These are phyloP conservation scores for Eragrostis tef DNA, from an alignment of 202 grass and related monocot species.

Conservation along the genomic window DNA sequence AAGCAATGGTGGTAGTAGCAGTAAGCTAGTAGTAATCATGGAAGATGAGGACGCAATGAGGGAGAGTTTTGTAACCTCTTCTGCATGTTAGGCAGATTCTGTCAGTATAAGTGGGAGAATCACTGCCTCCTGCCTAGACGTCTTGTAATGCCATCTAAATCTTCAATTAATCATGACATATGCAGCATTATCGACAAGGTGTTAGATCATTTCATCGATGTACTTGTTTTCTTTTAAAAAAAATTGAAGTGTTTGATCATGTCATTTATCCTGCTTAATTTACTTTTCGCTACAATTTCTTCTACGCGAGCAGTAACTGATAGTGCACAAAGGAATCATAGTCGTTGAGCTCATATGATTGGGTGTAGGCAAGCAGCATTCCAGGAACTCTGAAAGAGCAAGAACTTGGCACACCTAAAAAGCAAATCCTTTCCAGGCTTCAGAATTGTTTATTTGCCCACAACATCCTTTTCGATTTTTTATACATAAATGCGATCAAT, in stretches of 20 bases:
- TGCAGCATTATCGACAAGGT: constrained; percentile 20
- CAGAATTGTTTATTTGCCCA: constrained; percentile 17
- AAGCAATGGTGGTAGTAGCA: constrained; percentile 24
- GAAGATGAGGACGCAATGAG: constrained; percentile 49
- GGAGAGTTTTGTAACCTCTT: constrained; percentile 55
- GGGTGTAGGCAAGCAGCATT: constrained; percentile 39
- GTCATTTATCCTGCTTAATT: not conserved
- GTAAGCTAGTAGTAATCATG: constrained; percentile 38
- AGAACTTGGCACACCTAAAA: constrained; percentile 40
- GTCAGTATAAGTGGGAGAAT: constrained; percentile 14
- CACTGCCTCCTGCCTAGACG: not conserved
- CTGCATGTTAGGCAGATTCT: constrained; percentile 44
- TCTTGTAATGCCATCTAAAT: constrained; percentile 15
- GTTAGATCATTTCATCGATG: constrained; percentile 1
- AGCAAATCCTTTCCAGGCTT: constrained; percentile 28
- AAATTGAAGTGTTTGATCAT: constrained; percentile 12
- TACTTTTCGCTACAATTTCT: not conserved
- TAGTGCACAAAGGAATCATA: not conserved
- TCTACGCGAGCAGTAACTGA: not conserved
- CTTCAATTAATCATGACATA: constrained; percentile 33
- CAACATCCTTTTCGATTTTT: constrained; percentile 16
- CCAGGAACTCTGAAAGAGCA: constrained; percentile 43
- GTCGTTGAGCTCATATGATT: constrained; percentile 40
- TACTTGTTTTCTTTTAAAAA: not conserved
- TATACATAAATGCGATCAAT: constrained; percentile 22